phyloP scores from a whole-genome alignment of 2,329 filamentous ascomycete species.

The Aspergillus novofumigatus region DNA sequence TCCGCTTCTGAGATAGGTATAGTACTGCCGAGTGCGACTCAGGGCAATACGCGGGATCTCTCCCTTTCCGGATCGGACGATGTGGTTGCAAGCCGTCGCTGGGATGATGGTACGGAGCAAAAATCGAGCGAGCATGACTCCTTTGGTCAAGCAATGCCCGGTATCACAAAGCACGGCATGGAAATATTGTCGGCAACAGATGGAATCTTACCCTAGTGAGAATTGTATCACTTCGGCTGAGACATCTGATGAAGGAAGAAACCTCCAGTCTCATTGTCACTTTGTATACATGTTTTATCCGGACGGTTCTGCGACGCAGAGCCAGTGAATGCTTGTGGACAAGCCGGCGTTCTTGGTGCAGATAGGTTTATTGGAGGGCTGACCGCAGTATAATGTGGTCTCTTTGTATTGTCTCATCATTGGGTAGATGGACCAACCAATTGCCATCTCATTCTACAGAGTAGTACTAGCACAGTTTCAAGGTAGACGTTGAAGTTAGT shows the following conservation, averaged over 20 bases:
- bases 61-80: neutral
- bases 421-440: neutral
- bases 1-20: conserved; percentile 11
- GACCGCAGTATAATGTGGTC: neutral
- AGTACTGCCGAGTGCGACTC: conserved; percentile 6
- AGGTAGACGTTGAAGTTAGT: neutral
- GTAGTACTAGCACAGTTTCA: neutral
- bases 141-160: neutral
- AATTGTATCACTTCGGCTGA: neutral
- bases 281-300: neutral
- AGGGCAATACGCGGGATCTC: neutral
- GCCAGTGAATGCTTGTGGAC: neutral
- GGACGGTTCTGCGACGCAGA: neutral
- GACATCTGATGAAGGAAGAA: neutral
- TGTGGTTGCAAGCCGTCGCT: neutral
- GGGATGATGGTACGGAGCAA: neutral
- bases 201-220: conserved; percentile 11
- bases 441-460: neutral
- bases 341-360: neutral
- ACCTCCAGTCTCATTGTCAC: neutral
- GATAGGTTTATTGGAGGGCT: neutral
- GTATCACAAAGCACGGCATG: conserved; percentile 12
- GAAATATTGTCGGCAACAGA: conserved; percentile 18
- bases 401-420: neutral
- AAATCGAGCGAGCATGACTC: neutral